A percentile compares a stretch with the other conserved stretches of the same genome.
Evolutionary conservation across 352 stramenopile species (phyloP).

Genomic region (Sclerospora graminicola): DNA sequence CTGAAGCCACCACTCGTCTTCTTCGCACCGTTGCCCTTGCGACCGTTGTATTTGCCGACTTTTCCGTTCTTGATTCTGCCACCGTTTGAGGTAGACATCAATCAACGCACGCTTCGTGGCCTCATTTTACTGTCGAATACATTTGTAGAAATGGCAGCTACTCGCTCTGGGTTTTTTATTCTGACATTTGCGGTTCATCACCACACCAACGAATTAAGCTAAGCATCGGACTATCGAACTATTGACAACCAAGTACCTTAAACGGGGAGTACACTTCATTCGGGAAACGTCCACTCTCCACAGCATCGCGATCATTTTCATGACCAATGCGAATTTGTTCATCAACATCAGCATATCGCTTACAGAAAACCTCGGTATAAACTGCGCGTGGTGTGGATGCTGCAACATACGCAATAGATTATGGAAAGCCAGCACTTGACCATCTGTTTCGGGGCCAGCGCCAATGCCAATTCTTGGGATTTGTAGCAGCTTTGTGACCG

Average conservation of each 20-base stretch:
- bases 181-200: constrained; percentile 46
- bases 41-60: too few relatives aligned
- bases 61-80: too few relatives aligned
- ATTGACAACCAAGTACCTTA: constrained; percentile 37
- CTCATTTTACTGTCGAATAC: too few relatives aligned
- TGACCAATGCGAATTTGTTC: constrained; percentile 90
- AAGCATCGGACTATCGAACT: neutral
- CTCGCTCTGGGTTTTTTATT: constrained; percentile 64
- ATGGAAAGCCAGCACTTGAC: constrained; percentile 97
- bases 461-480: constrained; percentile 99
- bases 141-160: too few relatives aligned
- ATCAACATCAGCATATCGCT: constrained; percentile 94
- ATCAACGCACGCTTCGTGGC: too few relatives aligned
- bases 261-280: constrained; percentile 92
- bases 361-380: constrained; percentile 98
- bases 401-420: constrained; percentile 97
- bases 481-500: constrained; percentile 91
- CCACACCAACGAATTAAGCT: neutral
- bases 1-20: too few relatives aligned
- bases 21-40: too few relatives aligned
- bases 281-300: constrained; percentile 92
- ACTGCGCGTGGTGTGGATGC: constrained; percentile 94
- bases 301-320: constrained; percentile 93
- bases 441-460: constrained; percentile 87
- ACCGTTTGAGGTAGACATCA: too few relatives aligned